Base-by-base conservation (phyloP, 768 basidiomycete genomes). In the Nevesoporus exiguus region DNA sequence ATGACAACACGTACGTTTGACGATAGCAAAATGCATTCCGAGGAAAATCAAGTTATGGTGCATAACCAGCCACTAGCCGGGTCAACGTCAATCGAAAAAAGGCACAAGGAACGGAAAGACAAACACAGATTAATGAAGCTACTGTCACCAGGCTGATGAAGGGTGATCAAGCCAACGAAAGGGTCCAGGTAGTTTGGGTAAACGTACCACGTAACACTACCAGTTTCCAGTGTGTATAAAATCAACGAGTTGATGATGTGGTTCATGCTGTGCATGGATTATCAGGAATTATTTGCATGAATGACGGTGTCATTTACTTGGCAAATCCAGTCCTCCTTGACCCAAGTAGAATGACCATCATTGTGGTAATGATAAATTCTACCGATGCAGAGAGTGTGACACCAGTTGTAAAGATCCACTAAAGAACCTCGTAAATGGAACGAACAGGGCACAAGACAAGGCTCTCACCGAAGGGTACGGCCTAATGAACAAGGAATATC, bases 171-270 rank as follows among this genome's bases (percentile, higher is more conserved):
- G 22, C 0, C 5, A 3, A 44, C 10, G 9, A 49, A 29, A 7
- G 21, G 17, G 1, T 6, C 14, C 0, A 11, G 17, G 3, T 15
- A 3, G 21, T 34, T 19, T 1, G 2, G 24, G 29, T 17, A 5
- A 21, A 59, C 59, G 3, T 52, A 74, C 76, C 74, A 76, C 22
- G 81, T 82, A 17, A 82, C 39, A 2, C 75, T 63, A 34, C 81
- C 81, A 17, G 76, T 80, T 57, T 83, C 81, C 31, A 83, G 71
- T 0, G 80, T 76, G 51, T 82, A 82, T 2, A 79, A 55, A 50
- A 82, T 78, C 56, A 82, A 60, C 0, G 70, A 65, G 54, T 82
- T 80, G 37, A 83, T 70, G 24, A 81, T 61, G 34, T 74, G 71
- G 48, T 80, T 77, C 66, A 82, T 68, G 52, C 80, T 81, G 47